phyloP scores from a whole-genome alignment of 805 yeast genomes.

The Peterozyma xylosa region DNA sequence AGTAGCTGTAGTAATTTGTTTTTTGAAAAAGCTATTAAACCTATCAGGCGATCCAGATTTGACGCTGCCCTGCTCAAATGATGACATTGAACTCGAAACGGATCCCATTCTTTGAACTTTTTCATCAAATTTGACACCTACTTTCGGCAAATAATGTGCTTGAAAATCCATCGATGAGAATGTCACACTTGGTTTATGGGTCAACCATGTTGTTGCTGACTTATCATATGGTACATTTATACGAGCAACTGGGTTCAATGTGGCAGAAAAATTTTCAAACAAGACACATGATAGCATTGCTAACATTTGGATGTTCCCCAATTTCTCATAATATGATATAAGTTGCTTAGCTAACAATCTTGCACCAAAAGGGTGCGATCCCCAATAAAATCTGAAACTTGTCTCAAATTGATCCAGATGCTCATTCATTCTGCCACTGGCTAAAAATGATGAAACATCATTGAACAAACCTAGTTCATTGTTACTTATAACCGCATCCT shows the following conservation, averaged over 20 bases:
- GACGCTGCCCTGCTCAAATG: constrained; percentile 12
- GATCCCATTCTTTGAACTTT: constrained; percentile 8
- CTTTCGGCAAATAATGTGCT: not conserved
- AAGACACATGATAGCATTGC: constrained; percentile 80
- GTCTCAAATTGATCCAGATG: not conserved
- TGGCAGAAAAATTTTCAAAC: constrained; percentile 30
- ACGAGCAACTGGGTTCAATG: constrained; percentile 26
- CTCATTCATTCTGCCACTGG: not conserved
- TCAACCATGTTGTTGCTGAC: not conserved
- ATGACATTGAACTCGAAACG: constrained; percentile 10
- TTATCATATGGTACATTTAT: constrained; percentile 35
- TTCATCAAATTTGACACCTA: not conserved
- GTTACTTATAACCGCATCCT: constrained; percentile 26
- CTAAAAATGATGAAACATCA: not conserved
- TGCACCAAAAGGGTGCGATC: constrained; percentile 71
- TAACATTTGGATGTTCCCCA: constrained; percentile 77
- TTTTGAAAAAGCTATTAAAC: constrained; percentile 14
- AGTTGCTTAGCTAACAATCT: constrained; percentile 57
- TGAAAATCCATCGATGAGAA: not conserved
- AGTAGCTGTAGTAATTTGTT: constrained; percentile 12
- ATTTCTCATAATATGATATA: constrained; percentile 53
- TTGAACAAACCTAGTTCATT: not conserved
- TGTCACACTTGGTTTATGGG: not conserved
- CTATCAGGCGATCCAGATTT: constrained; percentile 22
- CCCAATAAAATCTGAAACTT: constrained; percentile 54